Evolutionary conservation across 495 filamentous ascomycete genomes (phyloP), one percentile per base, ranked within the genome.

Genomic region (Cryomyces antarcticus): DNA sequence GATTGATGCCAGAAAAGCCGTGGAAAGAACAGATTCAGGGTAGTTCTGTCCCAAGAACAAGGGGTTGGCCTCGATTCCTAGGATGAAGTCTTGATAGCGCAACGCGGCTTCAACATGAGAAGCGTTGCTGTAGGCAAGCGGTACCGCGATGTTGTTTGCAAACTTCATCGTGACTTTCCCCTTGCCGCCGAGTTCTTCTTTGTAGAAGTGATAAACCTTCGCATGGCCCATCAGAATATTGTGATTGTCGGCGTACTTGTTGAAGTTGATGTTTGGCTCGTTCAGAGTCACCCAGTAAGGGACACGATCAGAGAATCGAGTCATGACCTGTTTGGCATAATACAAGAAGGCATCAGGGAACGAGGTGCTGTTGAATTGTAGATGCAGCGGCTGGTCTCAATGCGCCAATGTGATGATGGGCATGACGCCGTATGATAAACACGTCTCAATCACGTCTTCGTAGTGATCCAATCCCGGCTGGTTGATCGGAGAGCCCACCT

Each of bases 401-500:
- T 67, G 65, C 24, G 62, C 45, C 43, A 69, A 49, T 0, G 66
- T 67, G 10, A 54, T 46, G 17, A 44, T 38, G 9, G 56, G 56
- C 5, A 31, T 49, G 2, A 58, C 38, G 31, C 43, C 43, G 29
- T 56, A 51, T 34, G 50, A 11, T 5, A 56, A n/a, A 43, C 46
- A 50, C 24, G 49, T 52, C n/a, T 64, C 52, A 42, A 69, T 67
- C 35, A 69, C 44, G 39, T 68, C 64, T 30, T 63, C 52, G 49
- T 68, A 69, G 41, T 69, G 66, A 10, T 60, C 54, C 17, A 69
- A 44, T 2, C 52, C 66, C 38, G 61, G 47, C 37, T 62, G 42
- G 35, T 69, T 69, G 28, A 68, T 50, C 0, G 65, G 64, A 7
- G 59, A 60, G 0, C 62, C 63, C 6, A 62, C 53, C 10, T 59